phyloP scores from a whole-genome alignment of 2,329 filamentous ascomycete genomes.

The Penicillium paneum region DNA sequence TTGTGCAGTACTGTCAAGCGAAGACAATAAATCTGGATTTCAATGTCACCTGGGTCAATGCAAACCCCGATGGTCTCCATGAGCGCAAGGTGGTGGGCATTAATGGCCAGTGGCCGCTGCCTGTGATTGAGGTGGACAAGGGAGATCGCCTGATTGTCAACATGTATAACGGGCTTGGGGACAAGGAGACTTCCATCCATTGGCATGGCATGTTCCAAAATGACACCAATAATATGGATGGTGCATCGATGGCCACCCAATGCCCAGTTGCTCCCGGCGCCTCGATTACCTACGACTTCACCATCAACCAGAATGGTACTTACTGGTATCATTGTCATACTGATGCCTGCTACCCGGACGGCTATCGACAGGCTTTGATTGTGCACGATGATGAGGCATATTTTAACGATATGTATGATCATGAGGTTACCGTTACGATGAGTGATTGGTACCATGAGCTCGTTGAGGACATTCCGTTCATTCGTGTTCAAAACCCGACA shows the following conservation, averaged over 20 bases:
- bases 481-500: constrained; percentile 50
- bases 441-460: constrained; percentile 3
- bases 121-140: constrained; percentile 68
- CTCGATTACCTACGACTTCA: constrained; percentile 26
- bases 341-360: neutral
- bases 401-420: neutral
- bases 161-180: constrained; percentile 63
- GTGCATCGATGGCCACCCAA: constrained; percentile 64
- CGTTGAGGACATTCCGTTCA: constrained; percentile 34
- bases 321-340: constrained; percentile 4
- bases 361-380: neutral
- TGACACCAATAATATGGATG: constrained; percentile 72
- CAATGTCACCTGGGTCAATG: constrained; percentile 54
- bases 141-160: constrained; percentile 70
- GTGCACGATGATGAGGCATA: neutral
- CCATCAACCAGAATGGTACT: neutral
- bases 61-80: constrained; percentile 54
- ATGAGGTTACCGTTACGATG: neutral
- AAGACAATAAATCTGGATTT: constrained; percentile 39
- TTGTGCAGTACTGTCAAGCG: constrained; percentile 15
- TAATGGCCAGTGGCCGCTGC: constrained; percentile 72
- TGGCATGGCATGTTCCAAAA: constrained; percentile 78
- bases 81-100: constrained; percentile 62
- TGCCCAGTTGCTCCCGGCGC: constrained; percentile 63
- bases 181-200: constrained; percentile 65